Evolutionary conservation across 305 asterid genomes (phyloP), one percentile per base, ranked within the genome.

Genomic region (Fraxinus greggii): DNA sequence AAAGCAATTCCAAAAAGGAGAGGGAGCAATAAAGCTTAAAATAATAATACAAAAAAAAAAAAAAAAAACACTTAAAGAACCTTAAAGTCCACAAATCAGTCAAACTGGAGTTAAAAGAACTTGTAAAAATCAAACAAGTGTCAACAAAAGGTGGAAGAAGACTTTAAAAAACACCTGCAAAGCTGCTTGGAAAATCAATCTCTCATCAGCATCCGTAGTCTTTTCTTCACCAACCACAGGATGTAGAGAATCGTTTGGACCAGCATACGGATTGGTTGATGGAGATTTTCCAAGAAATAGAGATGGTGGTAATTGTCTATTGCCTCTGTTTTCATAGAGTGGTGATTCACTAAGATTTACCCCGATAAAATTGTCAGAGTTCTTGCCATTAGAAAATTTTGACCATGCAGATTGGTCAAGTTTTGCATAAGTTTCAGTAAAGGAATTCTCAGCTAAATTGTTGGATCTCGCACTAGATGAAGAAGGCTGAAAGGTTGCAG

Each of bases 121-220:
- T 7, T 28, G 45, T 35, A 7, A 76, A 45, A 63, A 54, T 33
- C 26, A 77, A 45, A 69, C 32, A 48, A 76, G 63, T 54, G 75
- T 76, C 80, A 63, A 78, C n/a, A 19, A 67, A 70, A 70, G 59
- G 38, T 24, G 70, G 81, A 31, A 74, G 63, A 28, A 75, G 70
- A 78, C 28, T 80, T 48, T 35, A 38, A 85, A 15, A 82, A 31
- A 80, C 84, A 93, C 99, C 98, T 95, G 97, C 82, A 95, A 87
- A 88, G 97, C 98, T 82, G 97, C 98, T 88, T 91, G 97, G 76
- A 87, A 91, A 86, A 95, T 94, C 59, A 90, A 87, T 74, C 96
- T 92, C 91, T 95, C 99, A 79, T 95, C 99, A 86, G 95, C 85
- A 87, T 91, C 98, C 21, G 87, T 84, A 17, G 85, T 81, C 81